These are phyloP conservation scores for Hanseniaspora lachancei DNA, from an alignment of 805 yeast species.

Conservation along the genomic window DNA sequence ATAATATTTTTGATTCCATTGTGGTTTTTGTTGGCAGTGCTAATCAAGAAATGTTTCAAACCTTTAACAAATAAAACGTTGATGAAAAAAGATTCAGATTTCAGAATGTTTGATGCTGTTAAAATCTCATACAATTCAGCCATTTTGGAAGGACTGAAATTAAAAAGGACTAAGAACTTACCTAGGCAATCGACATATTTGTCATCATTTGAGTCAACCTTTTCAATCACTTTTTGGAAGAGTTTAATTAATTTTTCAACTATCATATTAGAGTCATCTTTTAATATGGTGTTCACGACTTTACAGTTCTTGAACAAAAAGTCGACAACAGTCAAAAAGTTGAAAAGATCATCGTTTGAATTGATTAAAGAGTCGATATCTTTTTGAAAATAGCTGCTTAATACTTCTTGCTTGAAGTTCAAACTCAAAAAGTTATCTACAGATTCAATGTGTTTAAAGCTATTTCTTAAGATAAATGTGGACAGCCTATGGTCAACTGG, in stretches of 20 bases:
- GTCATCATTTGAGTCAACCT: neutral
- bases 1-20: neutral
- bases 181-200: constrained; percentile 3
- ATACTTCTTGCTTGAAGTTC: neutral
- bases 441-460: neutral
- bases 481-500: neutral
- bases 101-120: neutral
- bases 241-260: neutral
- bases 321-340: constrained; percentile 1
- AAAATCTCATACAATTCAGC: neutral
- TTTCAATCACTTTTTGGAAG: neutral
- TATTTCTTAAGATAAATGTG: constrained; percentile 5
- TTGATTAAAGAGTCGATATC: neutral
- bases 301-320: neutral
- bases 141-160: neutral
- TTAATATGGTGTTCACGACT: neutral
- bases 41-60: neutral
- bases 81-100: neutral
- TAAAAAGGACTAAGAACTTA: neutral
- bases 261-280: neutral
- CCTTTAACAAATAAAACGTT: constrained; percentile 4
- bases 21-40: neutral
- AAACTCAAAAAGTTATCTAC: neutral
- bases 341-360: neutral
- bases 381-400: neutral